These are phyloP conservation scores for Fagopyrum esculentum DNA, from an alignment of 148 eudicot species.

Conservation along the genomic window DNA sequence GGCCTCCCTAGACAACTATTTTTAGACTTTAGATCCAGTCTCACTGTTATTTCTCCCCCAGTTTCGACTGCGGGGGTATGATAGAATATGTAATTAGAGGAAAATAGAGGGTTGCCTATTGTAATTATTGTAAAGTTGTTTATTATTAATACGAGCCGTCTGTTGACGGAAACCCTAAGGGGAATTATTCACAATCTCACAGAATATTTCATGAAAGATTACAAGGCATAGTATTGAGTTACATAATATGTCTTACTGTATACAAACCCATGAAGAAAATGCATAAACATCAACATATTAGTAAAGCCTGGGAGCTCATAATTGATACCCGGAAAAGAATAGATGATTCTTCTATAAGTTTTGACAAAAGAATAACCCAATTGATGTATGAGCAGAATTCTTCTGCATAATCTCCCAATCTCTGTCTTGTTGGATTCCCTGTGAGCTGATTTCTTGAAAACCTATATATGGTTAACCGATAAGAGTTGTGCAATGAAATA, in stretches of 20 bases:
- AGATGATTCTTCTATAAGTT: too few species aligned
- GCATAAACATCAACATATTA: neutral
- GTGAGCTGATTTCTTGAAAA: neutral
- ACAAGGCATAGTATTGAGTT: neutral
- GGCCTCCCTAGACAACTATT: too few species aligned
- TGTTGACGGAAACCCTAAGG: too few species aligned
- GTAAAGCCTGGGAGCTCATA: neutral
- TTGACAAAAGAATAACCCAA: neutral
- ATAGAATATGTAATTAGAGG: too few species aligned
- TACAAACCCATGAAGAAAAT: constrained; percentile 3
- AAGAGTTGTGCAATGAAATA: neutral
- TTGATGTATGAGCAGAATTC: neutral
- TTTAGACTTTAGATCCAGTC: too few species aligned
- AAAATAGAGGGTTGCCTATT: too few species aligned
- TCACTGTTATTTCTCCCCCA: too few species aligned
- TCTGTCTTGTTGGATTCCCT: neutral
- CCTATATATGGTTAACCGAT: neutral
- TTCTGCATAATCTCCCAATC: neutral
- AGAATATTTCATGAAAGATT: neutral
- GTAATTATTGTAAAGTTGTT: too few species aligned
- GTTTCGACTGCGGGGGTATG: too few species aligned
- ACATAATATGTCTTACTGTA: neutral
- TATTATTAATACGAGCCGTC: too few species aligned
- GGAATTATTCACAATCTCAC: too few species aligned
- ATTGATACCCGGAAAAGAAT: neutral